Evolutionary conservation across 2,329 filamentous ascomycete genomes (phyloP), one percentile per base, ranked within the genome.

Genomic region (Didymella pinodella): DNA sequence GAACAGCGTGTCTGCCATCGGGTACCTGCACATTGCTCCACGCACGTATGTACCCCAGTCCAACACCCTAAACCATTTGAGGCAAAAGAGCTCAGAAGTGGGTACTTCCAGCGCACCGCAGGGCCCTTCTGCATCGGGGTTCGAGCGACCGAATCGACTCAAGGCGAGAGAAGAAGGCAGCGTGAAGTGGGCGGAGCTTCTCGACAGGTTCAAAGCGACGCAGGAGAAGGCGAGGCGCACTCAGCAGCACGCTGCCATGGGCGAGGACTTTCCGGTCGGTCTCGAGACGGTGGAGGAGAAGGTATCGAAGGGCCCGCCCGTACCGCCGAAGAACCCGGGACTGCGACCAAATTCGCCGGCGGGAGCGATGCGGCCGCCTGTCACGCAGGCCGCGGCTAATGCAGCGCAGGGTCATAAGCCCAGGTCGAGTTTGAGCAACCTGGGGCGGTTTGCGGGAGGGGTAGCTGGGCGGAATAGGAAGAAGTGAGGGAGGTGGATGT

Each of bases 1-100:
- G 49, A 98, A 98, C 78, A 97, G 92, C 77, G 95, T 99, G 66
- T 96, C 92, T 81, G 93, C 95, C 51, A 98, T 99, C 75, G 95
- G 94, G 43, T 96, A 97, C 77, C 82, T 99, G 62, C 94, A 98
- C 74, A 90, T 91, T 66, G 88, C 89, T 63, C 90, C 87, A 31
- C 82, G 91, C 85, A 85, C 86, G 46, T 95, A 88, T 79, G 88
- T 88, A 61, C 70, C 73, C 70, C 68, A 71, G 41, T 69, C 71
- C 56, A 72, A 73, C 51, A 72, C 71, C 57, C 66, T 76, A 48
- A 76, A 76, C 58, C 75, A 78, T 71, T 77, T 76, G 65, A 71
- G 75, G 62, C 75, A 78, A 67, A 78, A 78, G 65, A 78, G 75
- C 75, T 77, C 75, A 77, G 75, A 77, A 64, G 70, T 72, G 48